Percentiles rank a stretch among this genome's conserved stretches.
Evolutionary conservation across 805 yeast species (phyloP).

Genomic region (Blastobotrys attinorum): DNA sequence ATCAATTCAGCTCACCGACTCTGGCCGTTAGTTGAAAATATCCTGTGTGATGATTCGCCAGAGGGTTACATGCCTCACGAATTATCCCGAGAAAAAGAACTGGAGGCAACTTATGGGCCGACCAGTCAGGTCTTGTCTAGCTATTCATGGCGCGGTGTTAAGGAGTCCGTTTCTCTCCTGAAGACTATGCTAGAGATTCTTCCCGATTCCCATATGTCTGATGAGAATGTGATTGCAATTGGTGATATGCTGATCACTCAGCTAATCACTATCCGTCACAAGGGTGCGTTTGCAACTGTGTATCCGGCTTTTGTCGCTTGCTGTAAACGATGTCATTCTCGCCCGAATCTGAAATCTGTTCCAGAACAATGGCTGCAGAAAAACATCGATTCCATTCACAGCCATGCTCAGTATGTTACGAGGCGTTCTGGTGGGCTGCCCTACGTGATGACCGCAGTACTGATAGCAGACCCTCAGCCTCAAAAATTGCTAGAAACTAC

Average conservation of each 20-base stretch:
- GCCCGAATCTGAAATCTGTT: constrained; percentile 28
- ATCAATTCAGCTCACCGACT: constrained; percentile 17
- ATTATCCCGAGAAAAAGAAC: constrained; percentile 18
- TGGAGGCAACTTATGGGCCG: constrained; percentile 28
- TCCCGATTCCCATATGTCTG: constrained; percentile 23
- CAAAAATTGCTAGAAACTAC: constrained; percentile 40
- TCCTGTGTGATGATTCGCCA: constrained; percentile 62
- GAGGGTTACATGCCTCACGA: constrained; percentile 53
- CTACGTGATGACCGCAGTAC: constrained; percentile 61
- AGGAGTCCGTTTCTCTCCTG: constrained; percentile 59
- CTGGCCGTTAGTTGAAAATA: constrained; percentile 42
- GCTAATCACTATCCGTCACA: constrained; percentile 66
- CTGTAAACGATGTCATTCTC: constrained; percentile 46
- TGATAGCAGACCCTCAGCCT: constrained; percentile 41
- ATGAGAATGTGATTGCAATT: constrained; percentile 26
- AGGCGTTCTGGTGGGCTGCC: constrained; percentile 94
- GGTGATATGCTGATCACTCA: constrained; percentile 59
- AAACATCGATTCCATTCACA: constrained; percentile 46
- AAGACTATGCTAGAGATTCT: constrained; percentile 35
- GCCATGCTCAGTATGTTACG: constrained; percentile 62
- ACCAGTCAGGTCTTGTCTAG: constrained; percentile 41
- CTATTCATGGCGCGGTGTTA: constrained; percentile 76
- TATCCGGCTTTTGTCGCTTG: constrained; percentile 70
- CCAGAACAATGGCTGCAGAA: constrained; percentile 53
- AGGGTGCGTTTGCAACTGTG: constrained; percentile 88